Evolutionary conservation across 2,329 filamentous ascomycete species (phyloP).

Genomic region (Cercospora zeina): DNA sequence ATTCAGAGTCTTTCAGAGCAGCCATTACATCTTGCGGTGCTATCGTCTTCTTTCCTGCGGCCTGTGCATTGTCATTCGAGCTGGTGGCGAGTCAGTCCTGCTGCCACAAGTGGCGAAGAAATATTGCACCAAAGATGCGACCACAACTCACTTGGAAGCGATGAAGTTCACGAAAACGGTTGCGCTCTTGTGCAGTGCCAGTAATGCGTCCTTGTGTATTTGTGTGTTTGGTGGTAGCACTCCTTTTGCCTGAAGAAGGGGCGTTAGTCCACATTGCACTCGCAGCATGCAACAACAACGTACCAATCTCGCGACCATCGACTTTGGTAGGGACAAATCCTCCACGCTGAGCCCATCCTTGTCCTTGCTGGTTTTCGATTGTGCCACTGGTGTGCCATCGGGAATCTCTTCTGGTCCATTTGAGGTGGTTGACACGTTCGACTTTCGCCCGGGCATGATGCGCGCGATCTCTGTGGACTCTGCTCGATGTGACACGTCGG

Average conservation of each 20-base stretch:
- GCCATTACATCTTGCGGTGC: constrained; percentile 73
- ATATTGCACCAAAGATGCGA: neutral
- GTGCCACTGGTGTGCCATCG: constrained; percentile 33
- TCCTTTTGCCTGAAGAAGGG: constrained; percentile 9
- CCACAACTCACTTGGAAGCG: constrained; percentile 64
- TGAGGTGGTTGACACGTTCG: constrained; percentile 46
- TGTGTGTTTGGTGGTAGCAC: constrained; percentile 64
- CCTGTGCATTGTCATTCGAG: constrained; percentile 69
- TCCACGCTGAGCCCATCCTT: constrained; percentile 50
- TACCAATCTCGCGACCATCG: constrained; percentile 15
- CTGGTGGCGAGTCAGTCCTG: constrained; percentile 46
- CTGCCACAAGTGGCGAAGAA: neutral
- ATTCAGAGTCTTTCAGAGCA: constrained; percentile 75
- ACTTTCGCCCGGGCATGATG: constrained; percentile 52
- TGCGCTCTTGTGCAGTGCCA: constrained; percentile 77
- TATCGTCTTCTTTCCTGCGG: constrained; percentile 74
- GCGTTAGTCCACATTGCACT: neutral
- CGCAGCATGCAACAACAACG: neutral
- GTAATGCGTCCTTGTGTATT: constrained; percentile 77
- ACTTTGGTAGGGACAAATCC: constrained; percentile 27
- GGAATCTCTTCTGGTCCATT: constrained; percentile 43
- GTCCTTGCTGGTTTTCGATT: constrained; percentile 29
- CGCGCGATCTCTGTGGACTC: neutral
- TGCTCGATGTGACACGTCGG: neutral
- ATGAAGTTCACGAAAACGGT: constrained; percentile 83